phyloP scores from a whole-genome alignment of 2,329 filamentous ascomycete genomes.

The Alternaria sp. region DNA sequence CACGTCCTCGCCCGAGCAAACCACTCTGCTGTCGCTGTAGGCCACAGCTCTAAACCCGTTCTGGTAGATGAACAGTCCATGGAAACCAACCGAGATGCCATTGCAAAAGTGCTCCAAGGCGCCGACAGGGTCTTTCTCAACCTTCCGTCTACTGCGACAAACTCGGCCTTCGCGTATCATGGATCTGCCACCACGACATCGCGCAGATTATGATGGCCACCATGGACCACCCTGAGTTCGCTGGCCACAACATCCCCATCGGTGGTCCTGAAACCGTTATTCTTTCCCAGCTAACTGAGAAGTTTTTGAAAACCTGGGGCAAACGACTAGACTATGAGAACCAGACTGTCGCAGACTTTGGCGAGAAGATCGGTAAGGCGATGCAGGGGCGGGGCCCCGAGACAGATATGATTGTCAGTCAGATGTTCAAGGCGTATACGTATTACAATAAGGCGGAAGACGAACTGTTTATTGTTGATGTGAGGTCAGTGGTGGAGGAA shows the following conservation, averaged over 20 bases:
- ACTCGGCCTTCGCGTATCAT: slow-evolving; percentile 49
- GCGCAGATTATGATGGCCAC: slow-evolving; percentile 53
- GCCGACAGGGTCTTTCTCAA: slow-evolving; percentile 40
- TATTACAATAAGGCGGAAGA: slow-evolving; percentile 54
- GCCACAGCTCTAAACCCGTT: slow-evolving; percentile 34
- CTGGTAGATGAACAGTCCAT: slow-evolving; percentile 25
- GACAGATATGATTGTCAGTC: slow-evolving; percentile 46
- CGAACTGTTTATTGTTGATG: slow-evolving; percentile 52
- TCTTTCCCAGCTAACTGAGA: slow-evolving; percentile 45
- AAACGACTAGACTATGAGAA: slow-evolving; percentile 43
- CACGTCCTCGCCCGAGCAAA: slow-evolving; percentile 33
- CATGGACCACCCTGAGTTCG: slow-evolving; percentile 45
- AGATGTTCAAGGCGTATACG: slow-evolving; percentile 56
- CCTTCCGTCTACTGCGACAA: slow-evolving; percentile 53
- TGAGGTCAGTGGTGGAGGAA: slow-evolving; percentile 47
- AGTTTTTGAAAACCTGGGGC: slow-evolving; percentile 48
- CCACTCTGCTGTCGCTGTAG: slow-evolving; percentile 41
- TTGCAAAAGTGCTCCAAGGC: slow-evolving; percentile 27
- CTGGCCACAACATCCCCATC: slow-evolving; percentile 48
- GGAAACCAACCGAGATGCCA: slow-evolving; percentile 26
- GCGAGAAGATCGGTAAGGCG: slow-evolving; percentile 39
- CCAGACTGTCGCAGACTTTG: slow-evolving; percentile 44
- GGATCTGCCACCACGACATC: slow-evolving; percentile 55
- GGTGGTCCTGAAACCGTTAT: slow-evolving; percentile 51
- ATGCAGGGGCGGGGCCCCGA: slow-evolving; percentile 52